Evolutionary conservation across 805 yeast species (phyloP).

Genomic region (Maudiozyma pseudohumilis): DNA sequence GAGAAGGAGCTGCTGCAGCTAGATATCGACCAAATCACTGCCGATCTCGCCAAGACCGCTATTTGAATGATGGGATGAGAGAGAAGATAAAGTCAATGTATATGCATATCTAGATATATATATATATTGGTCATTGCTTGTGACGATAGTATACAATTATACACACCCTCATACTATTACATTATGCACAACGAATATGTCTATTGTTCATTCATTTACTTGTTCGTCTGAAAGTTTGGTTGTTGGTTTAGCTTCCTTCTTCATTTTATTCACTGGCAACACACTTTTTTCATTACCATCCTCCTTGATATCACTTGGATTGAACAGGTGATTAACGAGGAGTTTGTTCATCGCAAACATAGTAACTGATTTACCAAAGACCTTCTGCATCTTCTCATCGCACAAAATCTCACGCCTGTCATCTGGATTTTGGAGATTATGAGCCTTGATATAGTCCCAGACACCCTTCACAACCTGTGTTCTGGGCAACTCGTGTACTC

Average conservation of each 20-base stretch:
- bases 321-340: conserved; percentile 41
- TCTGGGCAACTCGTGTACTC: conserved; percentile 40
- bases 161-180: no score
- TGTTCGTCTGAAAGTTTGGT: no score
- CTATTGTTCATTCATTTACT: no score
- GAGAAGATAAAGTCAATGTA: no score
- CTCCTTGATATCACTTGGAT: conserved; percentile 20
- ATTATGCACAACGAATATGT: no score
- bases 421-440: conserved; percentile 54
- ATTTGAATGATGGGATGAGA: conserved; percentile 19
- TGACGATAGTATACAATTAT: no score
- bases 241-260: neutral
- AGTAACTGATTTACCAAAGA: conserved; percentile 53
- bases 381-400: conserved; percentile 43
- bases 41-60: conserved; percentile 46
- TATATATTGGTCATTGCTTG: no score
- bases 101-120: no score
- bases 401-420: conserved; percentile 58
- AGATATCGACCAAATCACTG: conserved; percentile 38
- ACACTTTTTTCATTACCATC: conserved; percentile 1
- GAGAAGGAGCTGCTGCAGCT: conserved; percentile 37
- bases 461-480: conserved; percentile 60
- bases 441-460: conserved; percentile 60
- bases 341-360: conserved; percentile 52
- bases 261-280: no score